These are phyloP conservation scores for Fistulina hepatica DNA, from an alignment of 1,284 basidiomycete species.

Conservation along the genomic window DNA sequence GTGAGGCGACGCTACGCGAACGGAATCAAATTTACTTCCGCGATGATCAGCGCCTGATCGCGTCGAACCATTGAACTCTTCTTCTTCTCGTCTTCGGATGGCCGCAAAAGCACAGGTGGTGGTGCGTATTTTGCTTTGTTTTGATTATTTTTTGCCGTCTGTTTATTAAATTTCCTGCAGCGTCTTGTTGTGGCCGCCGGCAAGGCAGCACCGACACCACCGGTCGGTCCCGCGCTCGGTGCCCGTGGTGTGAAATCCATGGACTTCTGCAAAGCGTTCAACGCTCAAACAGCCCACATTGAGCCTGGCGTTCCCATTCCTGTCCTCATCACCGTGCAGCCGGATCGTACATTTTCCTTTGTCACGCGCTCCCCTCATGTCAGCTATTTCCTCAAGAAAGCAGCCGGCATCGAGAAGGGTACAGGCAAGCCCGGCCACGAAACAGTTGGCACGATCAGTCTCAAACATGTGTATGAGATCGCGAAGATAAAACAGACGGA, in stretches of 20 bases:
- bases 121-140: conserved; percentile 30
- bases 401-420: conserved; percentile 86
- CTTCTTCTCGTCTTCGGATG: conserved; percentile 23
- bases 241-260: conserved; percentile 98
- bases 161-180: conserved; percentile 28
- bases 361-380: conserved; percentile 84
- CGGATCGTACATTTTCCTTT: conserved; percentile 94
- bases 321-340: conserved; percentile 84
- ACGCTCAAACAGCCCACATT: conserved; percentile 82
- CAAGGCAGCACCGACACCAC: conserved; percentile 92
- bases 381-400: conserved; percentile 89
- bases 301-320: conserved; percentile 83
- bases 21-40: too few species aligned
- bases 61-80: too few species aligned
- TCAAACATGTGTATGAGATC: conserved; percentile 99
- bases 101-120: conserved; percentile 48
- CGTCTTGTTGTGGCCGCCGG: conserved; percentile 87
- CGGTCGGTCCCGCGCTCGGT: conserved; percentile 94
- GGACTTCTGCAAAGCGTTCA: conserved; percentile 99
- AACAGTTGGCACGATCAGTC: conserved; percentile 69
- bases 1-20: too few species aligned
- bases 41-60: too few species aligned
- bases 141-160: conserved; percentile 10
- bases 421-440: conserved; percentile 72
- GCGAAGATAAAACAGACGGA: conserved; percentile 94